Conservation (phyloP, 371 early-diverging fungal species). For the Syncephalis plumigaleata region DNA sequence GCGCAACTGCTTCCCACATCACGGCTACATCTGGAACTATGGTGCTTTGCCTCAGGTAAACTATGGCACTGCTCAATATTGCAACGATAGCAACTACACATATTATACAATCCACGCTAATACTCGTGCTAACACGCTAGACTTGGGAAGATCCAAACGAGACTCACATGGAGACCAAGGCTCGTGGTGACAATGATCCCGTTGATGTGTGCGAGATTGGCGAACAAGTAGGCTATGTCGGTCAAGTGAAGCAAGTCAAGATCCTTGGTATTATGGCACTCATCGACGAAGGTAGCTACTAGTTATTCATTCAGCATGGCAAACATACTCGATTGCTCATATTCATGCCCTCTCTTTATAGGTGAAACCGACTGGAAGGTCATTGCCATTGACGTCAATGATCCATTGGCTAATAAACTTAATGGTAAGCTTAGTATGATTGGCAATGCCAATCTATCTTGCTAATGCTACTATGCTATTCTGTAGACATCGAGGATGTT, state of each 20-base stretch:
- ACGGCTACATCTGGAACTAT: slow-evolving; percentile 99
- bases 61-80: neutral
- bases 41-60: slow-evolving; percentile 90
- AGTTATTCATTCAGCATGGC: neutral
- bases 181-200: slow-evolving; percentile 96
- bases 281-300: slow-evolving; percentile 70
- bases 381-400: slow-evolving; percentile 88
- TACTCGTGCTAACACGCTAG: slow-evolving; percentile 14
- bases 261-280: slow-evolving; percentile 95
- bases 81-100: neutral
- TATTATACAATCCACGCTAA: neutral
- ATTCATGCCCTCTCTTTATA: slow-evolving; percentile 3
- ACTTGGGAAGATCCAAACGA: slow-evolving; percentile 97
- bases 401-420: slow-evolving; percentile 80
- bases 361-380: slow-evolving; percentile 99
- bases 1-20: slow-evolving; percentile 97
- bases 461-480: too few species aligned
- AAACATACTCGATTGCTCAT: too few species aligned
- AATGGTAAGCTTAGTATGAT: too few species aligned
- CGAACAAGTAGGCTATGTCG: slow-evolving; percentile 63
- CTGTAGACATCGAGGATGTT: slow-evolving; percentile 88
- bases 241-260: slow-evolving; percentile 98
- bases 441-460: slow-evolving; percentile 11
- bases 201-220: slow-evolving; percentile 98
- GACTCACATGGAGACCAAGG: slow-evolving; percentile 71